Base-by-base conservation (phyloP, 176 grass and related monocot genomes). In the Oryza rufipogon region DNA sequence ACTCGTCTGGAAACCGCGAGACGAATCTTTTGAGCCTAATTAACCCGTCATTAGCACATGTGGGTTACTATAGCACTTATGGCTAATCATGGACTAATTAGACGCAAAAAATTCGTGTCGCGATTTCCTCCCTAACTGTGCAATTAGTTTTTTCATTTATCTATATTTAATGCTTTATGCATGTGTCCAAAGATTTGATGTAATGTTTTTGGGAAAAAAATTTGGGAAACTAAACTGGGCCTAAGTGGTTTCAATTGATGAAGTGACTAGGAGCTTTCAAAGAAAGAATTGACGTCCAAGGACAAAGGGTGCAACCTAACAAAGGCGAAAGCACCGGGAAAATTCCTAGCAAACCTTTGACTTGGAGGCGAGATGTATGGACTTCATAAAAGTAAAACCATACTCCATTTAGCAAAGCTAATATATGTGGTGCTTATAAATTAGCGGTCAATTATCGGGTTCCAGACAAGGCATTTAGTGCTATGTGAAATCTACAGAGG, bases 311-410 rank as follows among this genome's bases (percentile, higher is more conserved):
- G 7, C 58, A 11, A 63, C 2, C 47, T 14, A 52, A 11, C 16
- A 49, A 74, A 49, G 26, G 58, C 2, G 56, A 83, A 74, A 65
- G 7, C 70, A 48, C 25, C 20, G n/a, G 22, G 32, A 70, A 78
- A 44, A n/a, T 41, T 81, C 32, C 20, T 26, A 64, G 25, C 64
- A 48, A 83, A 74, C 56, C 56, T 66, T 66, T 83, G 58, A 66
- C 25, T 51, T 22, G 19, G 46, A 13, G n/a, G 71, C 28, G 41
- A 60, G 54, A 58, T 20, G 54, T 58, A n/a, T 8, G 14, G 54
- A 58, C 54, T 58, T n/a, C 54, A n/a, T 58, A 58, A 36, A 66
- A 74, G 81, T 74, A 49, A 49, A 48, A 48, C 25, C 25, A 34
- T 49, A 26, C 47, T 26, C 26, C 58, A 63, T 68, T 48, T 51